Evolutionary conservation across 352 stramenopile species (phyloP).

Genomic region (Globisporangium heterothallicum): DNA sequence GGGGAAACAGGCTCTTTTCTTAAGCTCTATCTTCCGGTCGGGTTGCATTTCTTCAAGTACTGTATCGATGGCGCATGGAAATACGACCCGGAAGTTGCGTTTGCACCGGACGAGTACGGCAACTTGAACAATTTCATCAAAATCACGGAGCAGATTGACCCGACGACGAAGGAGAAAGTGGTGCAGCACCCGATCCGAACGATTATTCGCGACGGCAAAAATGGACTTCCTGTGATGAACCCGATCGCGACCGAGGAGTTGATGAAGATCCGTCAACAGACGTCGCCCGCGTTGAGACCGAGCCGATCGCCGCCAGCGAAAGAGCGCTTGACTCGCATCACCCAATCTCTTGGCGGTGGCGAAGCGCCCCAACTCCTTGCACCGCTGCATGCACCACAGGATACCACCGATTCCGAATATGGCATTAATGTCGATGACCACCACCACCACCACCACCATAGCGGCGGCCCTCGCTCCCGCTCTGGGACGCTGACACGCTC

Average conservation of each 20-base stretch:
- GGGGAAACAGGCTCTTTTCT: constrained; percentile 19
- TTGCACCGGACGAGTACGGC: constrained; percentile 78
- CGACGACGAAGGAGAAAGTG: constrained; percentile 32
- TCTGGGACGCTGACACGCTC: constrained; percentile 60
- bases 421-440: constrained; percentile 47
- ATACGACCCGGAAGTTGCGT: constrained; percentile 79
- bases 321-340: constrained; percentile 1
- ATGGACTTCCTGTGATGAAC: constrained; percentile 70
- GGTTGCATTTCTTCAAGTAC: constrained; percentile 77
- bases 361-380: constrained; percentile 18
- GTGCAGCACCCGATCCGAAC: constrained; percentile 58
- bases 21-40: constrained; percentile 58
- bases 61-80: constrained; percentile 77
- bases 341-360: constrained; percentile 8
- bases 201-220: constrained; percentile 53
- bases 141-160: constrained; percentile 27
- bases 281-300: constrained; percentile 27
- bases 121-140: constrained; percentile 87
- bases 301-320: constrained; percentile 23
- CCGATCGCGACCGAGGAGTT: constrained; percentile 55
- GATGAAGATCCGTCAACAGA: constrained; percentile 53
- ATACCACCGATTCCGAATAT: constrained; percentile 66
- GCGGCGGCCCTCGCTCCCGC: constrained; percentile 27
- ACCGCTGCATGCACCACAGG: constrained; percentile 37
- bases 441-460: no score